Percentiles rank a stretch among this genome's conserved stretches.
phyloP scores from a whole-genome alignment of 2,329 filamentous ascomycete genomes.

The Fusarium sp. region DNA sequence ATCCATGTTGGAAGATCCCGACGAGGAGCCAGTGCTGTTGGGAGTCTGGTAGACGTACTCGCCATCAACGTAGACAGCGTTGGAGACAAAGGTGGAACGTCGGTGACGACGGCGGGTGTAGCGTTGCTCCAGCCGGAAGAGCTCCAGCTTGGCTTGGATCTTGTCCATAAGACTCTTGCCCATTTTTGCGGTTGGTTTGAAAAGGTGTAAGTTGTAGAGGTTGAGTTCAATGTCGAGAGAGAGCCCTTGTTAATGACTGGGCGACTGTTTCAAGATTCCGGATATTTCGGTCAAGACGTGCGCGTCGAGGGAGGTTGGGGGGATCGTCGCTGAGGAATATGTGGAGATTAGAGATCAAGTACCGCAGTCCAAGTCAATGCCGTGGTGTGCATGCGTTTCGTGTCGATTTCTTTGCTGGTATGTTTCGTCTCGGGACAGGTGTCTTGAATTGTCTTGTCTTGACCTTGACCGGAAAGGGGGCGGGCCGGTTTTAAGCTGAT shows the following conservation, averaged over 20 bases:
- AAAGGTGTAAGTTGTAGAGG: not conserved
- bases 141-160: slow-evolving; percentile 80
- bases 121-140: slow-evolving; percentile 94
- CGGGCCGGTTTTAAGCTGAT: slow-evolving; percentile 5
- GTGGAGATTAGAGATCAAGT: slow-evolving; percentile 35
- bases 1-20: slow-evolving; percentile 55
- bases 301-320: slow-evolving; percentile 28
- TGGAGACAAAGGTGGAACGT: slow-evolving; percentile 88
- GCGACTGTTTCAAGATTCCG: slow-evolving; percentile 11
- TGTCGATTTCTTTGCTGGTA: slow-evolving; percentile 7
- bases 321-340: slow-evolving; percentile 19
- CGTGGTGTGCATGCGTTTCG: slow-evolving; percentile 19
- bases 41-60: slow-evolving; percentile 88
- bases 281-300: slow-evolving; percentile 21
- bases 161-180: slow-evolving; percentile 67
- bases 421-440: slow-evolving; percentile 28
- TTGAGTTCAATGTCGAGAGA: not conserved
- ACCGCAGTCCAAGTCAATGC: slow-evolving; percentile 42
- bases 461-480: slow-evolving; percentile 34
- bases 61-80: slow-evolving; percentile 92
- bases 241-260: slow-evolving; percentile 8
- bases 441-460: slow-evolving; percentile 17
- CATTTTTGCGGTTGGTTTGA: slow-evolving; percentile 51
- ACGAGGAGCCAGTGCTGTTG: slow-evolving; percentile 67
- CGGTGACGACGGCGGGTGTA: slow-evolving; percentile 90